phyloP scores from a whole-genome alignment of 345 rosid species.

The Garcia nutans region DNA sequence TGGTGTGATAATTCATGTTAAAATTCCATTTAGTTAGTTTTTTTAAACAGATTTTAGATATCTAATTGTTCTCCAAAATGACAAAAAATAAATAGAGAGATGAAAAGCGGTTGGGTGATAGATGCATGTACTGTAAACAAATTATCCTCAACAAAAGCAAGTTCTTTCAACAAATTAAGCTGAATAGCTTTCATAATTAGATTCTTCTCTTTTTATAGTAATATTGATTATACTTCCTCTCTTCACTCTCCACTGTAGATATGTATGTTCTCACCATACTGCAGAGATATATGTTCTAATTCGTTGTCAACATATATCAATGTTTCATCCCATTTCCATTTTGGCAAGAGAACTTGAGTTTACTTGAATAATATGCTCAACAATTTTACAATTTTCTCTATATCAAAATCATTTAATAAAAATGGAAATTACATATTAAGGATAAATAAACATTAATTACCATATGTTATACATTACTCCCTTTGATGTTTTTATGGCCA shows the following conservation, averaged over 20 bases:
- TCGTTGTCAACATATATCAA: not conserved
- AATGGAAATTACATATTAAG: not conserved
- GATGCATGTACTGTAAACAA: not conserved
- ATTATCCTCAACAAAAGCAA: conserved; percentile 1
- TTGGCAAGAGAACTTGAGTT: not conserved
- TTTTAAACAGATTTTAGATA: not conserved
- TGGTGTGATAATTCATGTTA: not conserved
- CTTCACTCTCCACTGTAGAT: not conserved
- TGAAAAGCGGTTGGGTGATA: not conserved
- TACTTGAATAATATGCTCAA: not conserved
- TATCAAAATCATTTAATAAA: not conserved
- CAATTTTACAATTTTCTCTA: not conserved
- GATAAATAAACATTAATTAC: not conserved
- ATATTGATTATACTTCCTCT: not conserved
- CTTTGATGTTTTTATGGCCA: too few relatives aligned
- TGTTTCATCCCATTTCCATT: not conserved
- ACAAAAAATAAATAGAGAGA: not conserved
- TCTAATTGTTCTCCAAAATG: not conserved
- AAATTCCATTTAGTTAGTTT: not conserved
- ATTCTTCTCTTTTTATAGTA: conserved; percentile 16
- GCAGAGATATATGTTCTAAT: not conserved
- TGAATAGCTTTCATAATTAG: conserved; percentile 20
- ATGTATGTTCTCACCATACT: too few relatives aligned
- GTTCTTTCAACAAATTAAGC: conserved; percentile 12
- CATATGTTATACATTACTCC: not conserved